Conservation (phyloP, 2,329 filamentous ascomycete species). For the Diaporthe citri region DNA sequence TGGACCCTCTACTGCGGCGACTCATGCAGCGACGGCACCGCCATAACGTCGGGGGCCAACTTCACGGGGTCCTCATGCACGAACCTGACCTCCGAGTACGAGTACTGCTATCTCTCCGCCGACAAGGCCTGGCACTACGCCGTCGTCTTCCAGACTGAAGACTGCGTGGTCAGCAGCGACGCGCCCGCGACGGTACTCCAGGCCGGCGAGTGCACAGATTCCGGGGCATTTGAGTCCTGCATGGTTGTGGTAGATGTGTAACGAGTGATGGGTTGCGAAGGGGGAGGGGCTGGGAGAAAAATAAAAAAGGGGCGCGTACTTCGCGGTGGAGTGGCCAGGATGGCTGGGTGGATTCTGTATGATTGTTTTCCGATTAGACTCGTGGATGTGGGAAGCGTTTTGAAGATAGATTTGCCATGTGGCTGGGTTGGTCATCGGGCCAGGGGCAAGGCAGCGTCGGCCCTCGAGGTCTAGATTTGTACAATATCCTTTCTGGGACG, state of each 20-base stretch:
- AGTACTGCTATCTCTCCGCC: constrained; percentile 35
- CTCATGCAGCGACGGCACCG: constrained; percentile 29
- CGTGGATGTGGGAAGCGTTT: not conserved
- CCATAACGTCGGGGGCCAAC: constrained; percentile 13
- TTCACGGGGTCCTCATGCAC: constrained; percentile 32
- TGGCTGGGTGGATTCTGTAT: not conserved
- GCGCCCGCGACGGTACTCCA: not conserved
- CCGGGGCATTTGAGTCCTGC: constrained; percentile 27
- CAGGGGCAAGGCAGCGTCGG: not conserved
- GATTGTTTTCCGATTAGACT: not conserved
- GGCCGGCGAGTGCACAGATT: constrained; percentile 24
- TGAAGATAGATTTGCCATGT: too few relatives aligned
- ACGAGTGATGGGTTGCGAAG: not conserved
- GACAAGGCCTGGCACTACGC: constrained; percentile 32
- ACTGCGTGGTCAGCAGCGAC: not conserved
- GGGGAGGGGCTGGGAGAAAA: too few relatives aligned
- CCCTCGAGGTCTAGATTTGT: not conserved
- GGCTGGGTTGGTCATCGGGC: not conserved
- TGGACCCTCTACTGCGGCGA: constrained; percentile 38
- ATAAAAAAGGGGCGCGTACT: not conserved
- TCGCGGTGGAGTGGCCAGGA: not conserved
- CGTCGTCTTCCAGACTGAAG: not conserved
- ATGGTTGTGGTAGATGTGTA: constrained; percentile 31
- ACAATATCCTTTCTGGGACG: not conserved
- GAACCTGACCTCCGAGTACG: constrained; percentile 21